phyloP scores from a whole-genome alignment of 2,329 filamentous ascomycete species.

The Penicillium freii region DNA sequence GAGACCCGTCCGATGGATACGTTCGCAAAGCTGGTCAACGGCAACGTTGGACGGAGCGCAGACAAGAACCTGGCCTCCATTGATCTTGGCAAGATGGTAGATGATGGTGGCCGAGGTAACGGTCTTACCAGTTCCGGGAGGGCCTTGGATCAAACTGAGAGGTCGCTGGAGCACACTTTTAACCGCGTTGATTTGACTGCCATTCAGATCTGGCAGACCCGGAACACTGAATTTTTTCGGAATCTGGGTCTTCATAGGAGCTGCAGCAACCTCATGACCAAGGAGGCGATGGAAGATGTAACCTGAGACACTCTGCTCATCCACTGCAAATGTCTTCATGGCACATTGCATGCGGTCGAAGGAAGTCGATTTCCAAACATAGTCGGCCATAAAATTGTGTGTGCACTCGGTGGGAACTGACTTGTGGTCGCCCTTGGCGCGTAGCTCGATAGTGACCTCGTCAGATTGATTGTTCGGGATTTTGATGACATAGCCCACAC shows the following conservation, averaged over 20 bases:
- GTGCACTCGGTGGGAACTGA: constrained; percentile 93
- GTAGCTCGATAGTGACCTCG: constrained; percentile 91
- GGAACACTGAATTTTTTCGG: constrained; percentile 97
- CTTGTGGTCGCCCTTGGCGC: constrained; percentile 93
- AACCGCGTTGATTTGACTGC: constrained; percentile 93
- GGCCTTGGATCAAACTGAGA: constrained; percentile 92
- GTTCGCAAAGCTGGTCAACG: constrained; percentile 95
- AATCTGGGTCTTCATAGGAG: constrained; percentile 91
- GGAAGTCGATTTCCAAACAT: constrained; percentile 98
- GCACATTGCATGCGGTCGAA: constrained; percentile 99
- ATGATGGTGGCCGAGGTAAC: constrained; percentile 98
- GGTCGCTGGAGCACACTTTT: constrained; percentile 93
- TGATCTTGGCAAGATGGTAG: constrained; percentile 94
- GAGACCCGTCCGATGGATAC: constrained; percentile 88
- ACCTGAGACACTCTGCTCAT: constrained; percentile 96
- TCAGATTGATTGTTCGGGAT: constrained; percentile 99
- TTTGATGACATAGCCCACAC: constrained; percentile 98
- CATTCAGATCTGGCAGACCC: constrained; percentile 88
- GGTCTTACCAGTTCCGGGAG: constrained; percentile 95
- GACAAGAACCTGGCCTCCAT: constrained; percentile 88
- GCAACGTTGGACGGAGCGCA: constrained; percentile 98
- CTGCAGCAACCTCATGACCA: constrained; percentile 89
- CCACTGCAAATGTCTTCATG: constrained; percentile 98
- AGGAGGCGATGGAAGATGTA: constrained; percentile 98
- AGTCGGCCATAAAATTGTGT: constrained; percentile 96